A percentile compares a stretch with the other conserved stretches of the same genome.
phyloP scores from a whole-genome alignment of 192 early-diverging fungal species.

The Umbelopsis sp. region DNA sequence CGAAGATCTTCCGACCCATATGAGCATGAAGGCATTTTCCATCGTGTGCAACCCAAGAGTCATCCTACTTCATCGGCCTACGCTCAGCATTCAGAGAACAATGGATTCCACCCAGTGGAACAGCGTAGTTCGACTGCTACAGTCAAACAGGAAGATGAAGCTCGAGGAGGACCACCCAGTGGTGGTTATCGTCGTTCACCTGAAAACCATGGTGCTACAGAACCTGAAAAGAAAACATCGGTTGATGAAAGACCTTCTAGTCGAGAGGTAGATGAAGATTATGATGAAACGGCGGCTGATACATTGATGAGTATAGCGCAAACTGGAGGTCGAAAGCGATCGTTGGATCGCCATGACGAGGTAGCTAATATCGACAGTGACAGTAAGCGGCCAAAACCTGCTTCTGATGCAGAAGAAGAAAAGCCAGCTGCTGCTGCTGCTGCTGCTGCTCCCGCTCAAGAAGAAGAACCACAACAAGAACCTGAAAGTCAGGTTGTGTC shows the following conservation, averaged over 20 bases:
- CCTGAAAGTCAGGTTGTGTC: not conserved
- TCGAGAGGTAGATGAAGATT: slow-evolving; percentile 29
- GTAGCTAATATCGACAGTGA: slow-evolving; percentile 8
- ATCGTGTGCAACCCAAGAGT: slow-evolving; percentile 1
- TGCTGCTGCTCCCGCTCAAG: too few relatives aligned
- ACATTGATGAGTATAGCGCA: slow-evolving; percentile 25
- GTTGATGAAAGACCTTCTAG: not conserved
- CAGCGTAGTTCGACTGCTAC: not conserved
- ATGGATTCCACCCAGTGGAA: slow-evolving; percentile 2
- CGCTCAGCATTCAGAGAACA: not conserved
- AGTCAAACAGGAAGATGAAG: slow-evolving; percentile 22
- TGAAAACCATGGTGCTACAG: not conserved
- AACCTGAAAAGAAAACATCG: not conserved
- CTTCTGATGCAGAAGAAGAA: not conserved
- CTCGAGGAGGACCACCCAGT: not conserved
- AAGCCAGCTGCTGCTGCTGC: not conserved
- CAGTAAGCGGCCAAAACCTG: slow-evolving; percentile 10
- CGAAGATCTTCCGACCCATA: slow-evolving; percentile 1
- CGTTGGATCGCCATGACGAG: not conserved
- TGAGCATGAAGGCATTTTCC: slow-evolving; percentile 14
- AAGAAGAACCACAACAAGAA: not conserved
- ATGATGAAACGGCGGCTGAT: slow-evolving; percentile 35
- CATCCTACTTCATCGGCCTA: not conserved
- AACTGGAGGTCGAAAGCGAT: slow-evolving; percentile 26
- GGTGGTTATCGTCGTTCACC: not conserved